phyloP scores from a whole-genome alignment of 768 basidiomycete species.

The Mycena haematopus region DNA sequence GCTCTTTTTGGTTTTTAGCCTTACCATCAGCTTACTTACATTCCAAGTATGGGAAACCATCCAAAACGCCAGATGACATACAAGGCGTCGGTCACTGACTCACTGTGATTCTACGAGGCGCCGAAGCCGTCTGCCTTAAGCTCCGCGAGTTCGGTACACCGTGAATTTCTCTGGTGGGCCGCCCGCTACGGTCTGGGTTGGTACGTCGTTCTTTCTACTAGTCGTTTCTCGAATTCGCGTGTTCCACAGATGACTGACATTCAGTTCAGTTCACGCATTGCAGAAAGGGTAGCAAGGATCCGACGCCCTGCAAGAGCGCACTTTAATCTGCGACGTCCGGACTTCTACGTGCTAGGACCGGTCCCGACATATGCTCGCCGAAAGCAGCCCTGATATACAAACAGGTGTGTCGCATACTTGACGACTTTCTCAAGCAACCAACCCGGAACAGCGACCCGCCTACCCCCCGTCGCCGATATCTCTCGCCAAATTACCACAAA shows the following conservation, averaged over 20 bases:
- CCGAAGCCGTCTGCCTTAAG: slow-evolving; percentile 12
- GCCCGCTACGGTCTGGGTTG: slow-evolving; percentile 12
- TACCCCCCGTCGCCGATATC: slow-evolving; percentile 12
- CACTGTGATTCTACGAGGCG: slow-evolving; percentile 5
- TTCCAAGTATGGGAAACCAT: slow-evolving; percentile 16
- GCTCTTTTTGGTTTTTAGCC: neutral
- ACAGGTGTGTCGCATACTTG: slow-evolving; percentile 11
- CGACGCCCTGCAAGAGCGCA: slow-evolving; percentile 8
- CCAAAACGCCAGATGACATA: slow-evolving; percentile 12
- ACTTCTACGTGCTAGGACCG: slow-evolving; percentile 10
- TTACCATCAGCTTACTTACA: neutral
- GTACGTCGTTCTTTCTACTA: slow-evolving; percentile 6
- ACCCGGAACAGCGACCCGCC: neutral
- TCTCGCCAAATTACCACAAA: slow-evolving; percentile 12
- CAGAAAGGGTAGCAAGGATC: slow-evolving; percentile 18
- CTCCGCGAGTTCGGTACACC: slow-evolving; percentile 16
- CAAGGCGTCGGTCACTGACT: slow-evolving; percentile 12
- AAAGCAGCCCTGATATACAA: slow-evolving; percentile 11
- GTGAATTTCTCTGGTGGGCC: slow-evolving; percentile 17
- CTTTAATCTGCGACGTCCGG: slow-evolving; percentile 13
- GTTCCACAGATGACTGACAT: neutral
- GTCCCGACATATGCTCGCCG: neutral
- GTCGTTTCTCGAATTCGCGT: neutral
- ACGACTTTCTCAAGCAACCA: slow-evolving; percentile 12
- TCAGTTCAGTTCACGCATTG: slow-evolving; percentile 2